Evolutionary conservation across 768 basidiomycete species (phyloP), one percentile per base, ranked within the genome.

Genomic region (Psilocybe sp.): DNA sequence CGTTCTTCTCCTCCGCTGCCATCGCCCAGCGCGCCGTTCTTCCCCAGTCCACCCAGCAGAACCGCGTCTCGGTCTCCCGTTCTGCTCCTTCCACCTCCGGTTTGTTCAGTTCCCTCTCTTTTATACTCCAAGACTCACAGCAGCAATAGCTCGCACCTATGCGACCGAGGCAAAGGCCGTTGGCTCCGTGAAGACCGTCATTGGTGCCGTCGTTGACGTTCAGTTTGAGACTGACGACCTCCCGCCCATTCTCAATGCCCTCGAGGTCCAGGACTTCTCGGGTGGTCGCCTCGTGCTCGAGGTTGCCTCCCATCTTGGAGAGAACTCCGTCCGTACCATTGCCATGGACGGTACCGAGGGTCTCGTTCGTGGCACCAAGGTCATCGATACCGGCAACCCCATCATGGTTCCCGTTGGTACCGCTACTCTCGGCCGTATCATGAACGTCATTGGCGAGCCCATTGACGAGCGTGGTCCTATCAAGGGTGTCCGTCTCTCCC

Each of bases 311-410:
- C 97, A 99, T 70, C 79, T 99, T 49, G 97, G 97, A 70, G 97
- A 98, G 79, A 98, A 98, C 82, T 90, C 94, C 19, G 94, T 97
- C 70, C 92, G 97, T 64, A 96, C 92, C 72, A 99, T 99, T 82
- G 97, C 97, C 64, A 99, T 99, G 97, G 97, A 98, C 68, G 95
- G 96, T 87, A 99, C 97, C 46, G 97, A 97, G 74, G 97, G 97
- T 90, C 91, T 99, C 65, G 95, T 99, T 59, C 94, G 97, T 74
- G 97, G 97, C 44, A 90, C 95, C 71, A 93, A 86, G 77, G 97
- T 98, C 65, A 66, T 97, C 64, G 97, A 98, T 75, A 97, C 96
- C 35, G 97, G 97, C 68, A 78, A 87, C 44, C 97, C 97, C 71
- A 99, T 99, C 74, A 80, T 81, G 74, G 92, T 99, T 56, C 97